Base-by-base conservation (phyloP, 208 protist species). In the Endotrypanum monterogeii region DNA sequence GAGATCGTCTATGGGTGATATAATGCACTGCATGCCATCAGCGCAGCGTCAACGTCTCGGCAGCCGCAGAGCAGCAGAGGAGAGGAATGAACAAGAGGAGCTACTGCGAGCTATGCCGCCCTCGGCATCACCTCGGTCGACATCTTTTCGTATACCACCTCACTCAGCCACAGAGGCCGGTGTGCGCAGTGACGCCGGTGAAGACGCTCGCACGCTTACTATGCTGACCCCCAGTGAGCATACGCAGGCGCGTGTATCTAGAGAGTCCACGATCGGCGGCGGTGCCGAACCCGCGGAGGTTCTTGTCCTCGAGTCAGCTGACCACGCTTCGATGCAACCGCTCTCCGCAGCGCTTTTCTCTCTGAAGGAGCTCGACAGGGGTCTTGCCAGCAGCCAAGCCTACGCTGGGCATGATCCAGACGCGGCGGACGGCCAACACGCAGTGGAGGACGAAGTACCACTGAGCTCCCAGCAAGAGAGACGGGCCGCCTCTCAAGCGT, bases 1-100 rank as follows among this genome's bases (percentile, higher is more conserved):
- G 69, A 37, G 55, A 46, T 23, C 48, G 16, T 66, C 50, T 39
- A 51, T 80, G 54, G 41, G 52, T 5, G 76, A 70, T 39, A 51
- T 75, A 12, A 46, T 80, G 41, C 69, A 71, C 32, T 62, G 44
- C 32, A 80, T 80, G 76, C 69, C 69, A 28, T 51, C 18, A 14
- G 68, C 44, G 55, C 78, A 72, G 67, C 71, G 67, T 14, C 66
- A 70, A 44, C 78, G 71, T 25, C 69, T 76, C 16, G 71, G 73
- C 37, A 76, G 57, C 48, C 62, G 69, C 37, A 62, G 69, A 3
- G 70, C 76, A 16, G 62, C 46, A 25, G 69, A 80, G 8, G 77
- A 56, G 55, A 54, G 54, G 44, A 56, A 63, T 23, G 65, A 76
- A 16, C 46, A 35, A 9, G 67, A 60, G 76, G 51, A 37, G 62